These are phyloP conservation scores for Apophysomyces ossiformis DNA, from an alignment of 371 early-diverging fungal species.

Conservation along the genomic window DNA sequence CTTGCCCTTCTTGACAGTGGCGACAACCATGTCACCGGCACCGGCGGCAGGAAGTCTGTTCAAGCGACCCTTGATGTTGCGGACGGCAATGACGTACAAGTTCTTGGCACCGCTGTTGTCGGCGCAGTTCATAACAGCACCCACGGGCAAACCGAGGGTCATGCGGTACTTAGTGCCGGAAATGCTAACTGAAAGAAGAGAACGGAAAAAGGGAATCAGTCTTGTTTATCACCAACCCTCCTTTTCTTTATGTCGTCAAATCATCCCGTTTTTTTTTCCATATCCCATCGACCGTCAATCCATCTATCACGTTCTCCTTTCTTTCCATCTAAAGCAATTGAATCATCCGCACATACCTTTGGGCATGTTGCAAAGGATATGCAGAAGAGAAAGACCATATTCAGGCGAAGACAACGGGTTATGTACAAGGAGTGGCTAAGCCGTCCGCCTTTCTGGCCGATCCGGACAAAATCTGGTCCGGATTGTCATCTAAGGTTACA, in stretches of 20 bases:
- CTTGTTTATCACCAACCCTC: conserved; percentile 1
- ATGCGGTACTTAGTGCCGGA: conserved; percentile 98
- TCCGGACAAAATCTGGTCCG: not conserved
- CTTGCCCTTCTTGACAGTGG: conserved; percentile 99
- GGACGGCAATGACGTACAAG: conserved; percentile 99
- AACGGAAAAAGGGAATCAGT: not conserved
- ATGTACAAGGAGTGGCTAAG: conserved; percentile 7
- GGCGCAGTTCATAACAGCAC: conserved; percentile 99
- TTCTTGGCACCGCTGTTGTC: conserved; percentile 99
- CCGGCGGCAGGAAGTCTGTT: conserved; percentile 99
- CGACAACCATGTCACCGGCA: conserved; percentile 99
- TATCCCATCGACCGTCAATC: conserved; percentile 1
- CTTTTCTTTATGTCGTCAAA: not conserved
- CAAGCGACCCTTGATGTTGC: conserved; percentile 96
- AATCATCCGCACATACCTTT: conserved; percentile 3
- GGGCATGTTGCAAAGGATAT: conserved; percentile 11
- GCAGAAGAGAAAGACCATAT: conserved; percentile 12
- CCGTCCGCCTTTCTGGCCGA: not conserved
- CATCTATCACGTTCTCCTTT: not conserved
- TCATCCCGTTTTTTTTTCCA: not conserved
- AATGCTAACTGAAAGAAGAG: conserved; percentile 56
- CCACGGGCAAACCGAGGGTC: conserved; percentile 99
- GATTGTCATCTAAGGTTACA: not conserved
- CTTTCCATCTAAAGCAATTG: not conserved
- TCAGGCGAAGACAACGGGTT: conserved; percentile 4